These are phyloP conservation scores for Plantago ovata DNA, from an alignment of 257 asterid genomes.

Conservation along the genomic window DNA sequence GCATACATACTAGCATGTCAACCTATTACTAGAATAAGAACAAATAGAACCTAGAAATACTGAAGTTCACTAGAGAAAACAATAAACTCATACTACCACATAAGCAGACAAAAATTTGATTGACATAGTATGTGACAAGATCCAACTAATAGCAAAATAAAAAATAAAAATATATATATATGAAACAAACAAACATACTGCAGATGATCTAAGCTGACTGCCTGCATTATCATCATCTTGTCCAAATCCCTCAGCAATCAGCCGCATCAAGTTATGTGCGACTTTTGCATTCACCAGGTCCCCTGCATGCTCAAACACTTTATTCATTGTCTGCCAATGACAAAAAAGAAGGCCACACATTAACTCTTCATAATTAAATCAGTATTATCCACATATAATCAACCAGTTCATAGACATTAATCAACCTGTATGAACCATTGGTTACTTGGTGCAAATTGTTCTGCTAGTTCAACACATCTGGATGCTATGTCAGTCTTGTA, in stretches of 20 bases:
- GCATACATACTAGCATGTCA: not conserved
- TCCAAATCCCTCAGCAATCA: constrained; percentile 98
- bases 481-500: constrained; percentile 99
- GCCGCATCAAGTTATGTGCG: constrained; percentile 91
- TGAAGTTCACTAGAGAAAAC: not conserved
- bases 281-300: constrained; percentile 85
- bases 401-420: constrained; percentile 8
- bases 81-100: not conserved
- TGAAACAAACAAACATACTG: constrained; percentile 89
- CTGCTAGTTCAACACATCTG: constrained; percentile 96
- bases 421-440: constrained; percentile 96
- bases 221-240: constrained; percentile 85
- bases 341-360: constrained; percentile 22
- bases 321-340: constrained; percentile 82
- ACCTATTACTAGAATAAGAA: not conserved
- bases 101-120: too few species aligned
- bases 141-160: too few species aligned
- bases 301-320: constrained; percentile 97
- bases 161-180: too few species aligned
- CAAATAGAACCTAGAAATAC: not conserved
- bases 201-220: constrained; percentile 87
- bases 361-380: constrained; percentile 4
- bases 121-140: too few species aligned
- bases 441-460: constrained; percentile 98
- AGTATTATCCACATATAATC: constrained; percentile 10